Evolutionary conservation across 345 rosid species (phyloP).

Genomic region (Hibiscus tridactylites): DNA sequence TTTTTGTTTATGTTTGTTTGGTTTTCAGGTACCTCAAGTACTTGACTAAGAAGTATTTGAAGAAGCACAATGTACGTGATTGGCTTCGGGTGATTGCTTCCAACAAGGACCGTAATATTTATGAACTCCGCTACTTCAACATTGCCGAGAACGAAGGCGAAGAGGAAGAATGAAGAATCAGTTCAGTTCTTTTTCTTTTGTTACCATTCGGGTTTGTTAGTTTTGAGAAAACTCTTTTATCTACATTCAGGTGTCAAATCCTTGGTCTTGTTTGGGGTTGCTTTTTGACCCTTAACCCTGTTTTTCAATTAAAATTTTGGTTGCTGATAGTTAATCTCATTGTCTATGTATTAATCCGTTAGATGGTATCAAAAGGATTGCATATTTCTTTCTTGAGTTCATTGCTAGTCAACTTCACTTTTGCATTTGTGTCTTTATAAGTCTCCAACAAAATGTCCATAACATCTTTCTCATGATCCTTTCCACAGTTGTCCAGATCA

Average conservation of each 20-base stretch:
- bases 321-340: conserved; percentile 3
- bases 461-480: conserved; percentile 36
- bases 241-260: neutral
- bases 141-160: conserved; percentile 68
- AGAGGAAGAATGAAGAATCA: conserved; percentile 45
- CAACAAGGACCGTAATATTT: conserved; percentile 43
- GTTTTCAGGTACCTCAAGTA: conserved; percentile 42
- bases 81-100: conserved; percentile 61
- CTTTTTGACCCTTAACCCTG: neutral
- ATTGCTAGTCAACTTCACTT: conserved; percentile 33
- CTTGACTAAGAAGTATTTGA: conserved; percentile 60
- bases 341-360: neutral
- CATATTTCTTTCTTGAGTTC: neutral
- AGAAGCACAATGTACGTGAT: conserved; percentile 55
- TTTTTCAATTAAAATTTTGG: conserved; percentile 13
- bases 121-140: conserved; percentile 53
- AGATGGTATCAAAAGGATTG: neutral
- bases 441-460: conserved; percentile 57
- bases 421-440: conserved; percentile 37
- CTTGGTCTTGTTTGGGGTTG: neutral
- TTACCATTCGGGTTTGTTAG: neutral
- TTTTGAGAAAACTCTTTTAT: conserved; percentile 1
- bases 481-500: neutral
- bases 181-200: neutral
- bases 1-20: neutral